Percentiles rank a stretch among this genome's conserved stretches.
phyloP scores from a whole-genome alignment of 805 yeast genomes.

The Starmerella tilneyi region DNA sequence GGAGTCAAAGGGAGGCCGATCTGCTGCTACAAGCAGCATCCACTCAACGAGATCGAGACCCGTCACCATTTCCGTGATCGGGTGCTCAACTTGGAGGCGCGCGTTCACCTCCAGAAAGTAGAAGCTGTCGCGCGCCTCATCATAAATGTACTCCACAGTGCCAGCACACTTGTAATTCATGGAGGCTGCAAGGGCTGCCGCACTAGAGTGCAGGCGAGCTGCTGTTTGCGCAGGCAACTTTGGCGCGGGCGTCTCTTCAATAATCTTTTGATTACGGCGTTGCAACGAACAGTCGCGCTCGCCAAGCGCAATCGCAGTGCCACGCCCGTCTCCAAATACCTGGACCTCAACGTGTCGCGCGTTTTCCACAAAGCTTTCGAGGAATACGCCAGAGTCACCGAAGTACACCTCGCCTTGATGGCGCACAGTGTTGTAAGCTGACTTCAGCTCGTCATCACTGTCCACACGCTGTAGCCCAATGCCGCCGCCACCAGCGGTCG shows the following conservation, averaged over 20 bases:
- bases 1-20: slow-evolving; percentile 68
- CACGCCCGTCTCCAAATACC: slow-evolving; percentile 91
- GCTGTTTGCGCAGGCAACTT: slow-evolving; percentile 75
- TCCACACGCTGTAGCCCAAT: slow-evolving; percentile 94
- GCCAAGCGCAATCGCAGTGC: slow-evolving; percentile 86
- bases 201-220: slow-evolving; percentile 62
- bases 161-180: slow-evolving; percentile 95
- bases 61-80: slow-evolving; percentile 89
- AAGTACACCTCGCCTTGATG: slow-evolving; percentile 90
- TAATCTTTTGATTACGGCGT: slow-evolving; percentile 91
- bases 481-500: slow-evolving; percentile 99
- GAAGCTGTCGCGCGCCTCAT: slow-evolving; percentile 73
- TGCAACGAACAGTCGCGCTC: slow-evolving; percentile 97
- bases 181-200: slow-evolving; percentile 69
- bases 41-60: slow-evolving; percentile 93
- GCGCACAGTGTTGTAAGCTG: slow-evolving; percentile 80
- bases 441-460: slow-evolving; percentile 63
- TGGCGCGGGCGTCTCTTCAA: slow-evolving; percentile 98
- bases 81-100: slow-evolving; percentile 94
- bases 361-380: slow-evolving; percentile 88
- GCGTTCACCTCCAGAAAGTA: slow-evolving; percentile 95
- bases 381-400: slow-evolving; percentile 90
- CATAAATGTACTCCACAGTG: slow-evolving; percentile 92
- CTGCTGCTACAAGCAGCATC: slow-evolving; percentile 91
- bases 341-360: slow-evolving; percentile 96